Evolutionary conservation across 2,329 filamentous ascomycete genomes (phyloP).

Genomic region (Ilyonectria destructans): DNA sequence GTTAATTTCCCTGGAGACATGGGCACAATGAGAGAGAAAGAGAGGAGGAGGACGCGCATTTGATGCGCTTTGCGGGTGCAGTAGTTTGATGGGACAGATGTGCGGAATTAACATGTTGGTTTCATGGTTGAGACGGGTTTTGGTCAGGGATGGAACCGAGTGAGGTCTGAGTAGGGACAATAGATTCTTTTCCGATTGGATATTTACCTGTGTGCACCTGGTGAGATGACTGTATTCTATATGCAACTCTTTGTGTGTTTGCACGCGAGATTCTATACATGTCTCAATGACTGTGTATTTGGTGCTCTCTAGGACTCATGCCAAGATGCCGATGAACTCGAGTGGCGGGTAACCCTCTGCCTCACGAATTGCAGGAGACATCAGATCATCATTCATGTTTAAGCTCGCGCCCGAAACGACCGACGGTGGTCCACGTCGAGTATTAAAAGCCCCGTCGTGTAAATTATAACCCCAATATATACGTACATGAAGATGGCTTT

Average conservation of each 20-base stretch:
- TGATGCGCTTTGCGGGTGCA: conserved; percentile 32
- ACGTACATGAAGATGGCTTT: conserved; percentile 15
- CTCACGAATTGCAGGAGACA: conserved; percentile 4
- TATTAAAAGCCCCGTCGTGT: conserved; percentile 23
- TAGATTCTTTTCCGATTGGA: conserved; percentile 50
- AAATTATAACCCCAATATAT: conserved; percentile 14
- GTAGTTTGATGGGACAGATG: conserved; percentile 45
- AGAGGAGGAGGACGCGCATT: conserved; percentile 21
- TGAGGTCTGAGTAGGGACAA: conserved; percentile 46
- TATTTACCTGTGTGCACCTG: conserved; percentile 31
- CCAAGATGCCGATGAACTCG: background rate
- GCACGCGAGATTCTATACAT: background rate
- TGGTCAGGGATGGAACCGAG: conserved; percentile 42
- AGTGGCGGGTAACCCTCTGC: background rate
- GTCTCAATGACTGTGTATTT: background rate
- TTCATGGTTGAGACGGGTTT: conserved; percentile 45
- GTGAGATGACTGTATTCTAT: background rate
- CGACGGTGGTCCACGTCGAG: background rate
- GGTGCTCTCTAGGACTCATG: background rate
- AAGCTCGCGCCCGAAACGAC: background rate
- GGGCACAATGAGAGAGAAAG: conserved; percentile 22
- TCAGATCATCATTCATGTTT: conserved; percentile 4
- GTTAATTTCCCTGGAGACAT: conserved; percentile 36
- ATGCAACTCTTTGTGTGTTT: background rate
- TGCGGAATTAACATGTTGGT: conserved; percentile 46